These are phyloP conservation scores for Rosellinia necatrix DNA, from an alignment of 2,329 filamentous ascomycete species.

Conservation along the genomic window DNA sequence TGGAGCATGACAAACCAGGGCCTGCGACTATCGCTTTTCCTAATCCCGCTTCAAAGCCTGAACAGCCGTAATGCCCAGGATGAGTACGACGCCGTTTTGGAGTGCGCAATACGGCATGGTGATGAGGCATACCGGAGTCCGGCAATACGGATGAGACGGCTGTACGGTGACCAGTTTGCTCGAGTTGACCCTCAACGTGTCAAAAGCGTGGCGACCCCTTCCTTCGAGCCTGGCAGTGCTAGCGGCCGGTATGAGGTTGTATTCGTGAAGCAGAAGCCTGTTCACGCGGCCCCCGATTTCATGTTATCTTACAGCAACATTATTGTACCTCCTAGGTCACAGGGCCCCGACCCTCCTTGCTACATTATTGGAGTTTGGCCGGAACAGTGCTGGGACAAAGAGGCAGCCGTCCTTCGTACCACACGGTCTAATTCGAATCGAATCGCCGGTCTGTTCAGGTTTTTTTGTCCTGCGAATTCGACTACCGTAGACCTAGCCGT, in stretches of 20 bases:
- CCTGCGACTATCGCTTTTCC: constrained; percentile 13
- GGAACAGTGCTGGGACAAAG: constrained; percentile 17
- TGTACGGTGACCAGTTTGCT: constrained; percentile 26
- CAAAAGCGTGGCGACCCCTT: constrained; percentile 6
- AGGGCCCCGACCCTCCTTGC: neutral
- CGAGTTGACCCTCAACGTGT: constrained; percentile 10
- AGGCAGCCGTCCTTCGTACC: constrained; percentile 9
- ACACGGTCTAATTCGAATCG: constrained; percentile 1
- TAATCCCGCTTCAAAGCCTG: neutral
- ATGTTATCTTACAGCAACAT: constrained; percentile 13
- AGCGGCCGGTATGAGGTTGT: constrained; percentile 7
- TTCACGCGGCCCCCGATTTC: constrained; percentile 15
- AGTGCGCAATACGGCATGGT: constrained; percentile 9
- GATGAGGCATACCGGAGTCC: constrained; percentile 20
- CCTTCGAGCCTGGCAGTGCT: constrained; percentile 1
- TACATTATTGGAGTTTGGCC: constrained; percentile 18
- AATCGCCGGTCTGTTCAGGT: constrained; percentile 18
- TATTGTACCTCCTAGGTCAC: neutral
- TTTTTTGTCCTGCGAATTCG: neutral
- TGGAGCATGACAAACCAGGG: constrained; percentile 25
- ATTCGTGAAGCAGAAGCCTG: constrained; percentile 21
- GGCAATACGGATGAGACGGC: constrained; percentile 15
- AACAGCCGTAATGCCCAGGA: neutral
- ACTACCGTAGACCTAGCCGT: constrained; percentile 11
- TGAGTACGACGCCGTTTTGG: constrained; percentile 21